Conservation (phyloP, 805 yeast species). For the Starmerella asiatica region DNA sequence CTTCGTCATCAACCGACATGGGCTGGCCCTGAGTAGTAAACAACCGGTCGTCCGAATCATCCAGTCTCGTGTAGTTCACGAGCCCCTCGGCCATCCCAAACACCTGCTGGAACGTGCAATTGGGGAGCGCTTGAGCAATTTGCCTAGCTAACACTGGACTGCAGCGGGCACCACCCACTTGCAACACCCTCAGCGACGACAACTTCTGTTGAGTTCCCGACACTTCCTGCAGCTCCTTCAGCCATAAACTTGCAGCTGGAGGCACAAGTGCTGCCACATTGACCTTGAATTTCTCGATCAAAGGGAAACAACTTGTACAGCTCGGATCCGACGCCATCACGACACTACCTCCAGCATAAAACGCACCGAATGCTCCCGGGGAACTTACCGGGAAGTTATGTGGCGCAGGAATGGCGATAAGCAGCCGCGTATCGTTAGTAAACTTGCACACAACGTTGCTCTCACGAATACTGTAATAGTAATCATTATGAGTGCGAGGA, state of each 20-base stretch:
- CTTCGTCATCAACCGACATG: slow-evolving; percentile 13
- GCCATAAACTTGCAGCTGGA: slow-evolving; percentile 15
- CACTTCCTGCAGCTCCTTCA: slow-evolving; percentile 5
- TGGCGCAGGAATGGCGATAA: slow-evolving; percentile 13
- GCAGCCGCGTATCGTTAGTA: slow-evolving; percentile 1
- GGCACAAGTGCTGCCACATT: slow-evolving; percentile 14
- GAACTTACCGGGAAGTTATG: slow-evolving; percentile 17
- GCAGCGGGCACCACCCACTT: slow-evolving; percentile 14
- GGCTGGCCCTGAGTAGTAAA: slow-evolving; percentile 14
- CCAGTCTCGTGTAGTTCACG: slow-evolving; percentile 12
- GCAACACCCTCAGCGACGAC: slow-evolving; percentile 8
- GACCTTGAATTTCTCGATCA: slow-evolving; percentile 8
- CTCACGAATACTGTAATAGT: slow-evolving; percentile 12
- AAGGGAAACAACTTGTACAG: slow-evolving; percentile 10
- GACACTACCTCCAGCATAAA: slow-evolving; percentile 11
- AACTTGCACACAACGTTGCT: slow-evolving; percentile 12
- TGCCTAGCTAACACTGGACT: slow-evolving; percentile 13
- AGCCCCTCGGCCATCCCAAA: slow-evolving; percentile 18
- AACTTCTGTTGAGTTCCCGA: neutral
- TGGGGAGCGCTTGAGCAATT: slow-evolving; percentile 6
- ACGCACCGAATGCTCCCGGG: slow-evolving; percentile 14
- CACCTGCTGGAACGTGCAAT: slow-evolving; percentile 12
- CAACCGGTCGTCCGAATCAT: slow-evolving; percentile 5
- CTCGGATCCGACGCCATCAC: slow-evolving; percentile 12
- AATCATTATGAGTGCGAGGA: slow-evolving; percentile 16